A percentile compares a stretch with the other conserved stretches of the same genome.
Conservation (phyloP, 768 basidiomycete genomes). For the Leucocoprinus leucothites region DNA sequence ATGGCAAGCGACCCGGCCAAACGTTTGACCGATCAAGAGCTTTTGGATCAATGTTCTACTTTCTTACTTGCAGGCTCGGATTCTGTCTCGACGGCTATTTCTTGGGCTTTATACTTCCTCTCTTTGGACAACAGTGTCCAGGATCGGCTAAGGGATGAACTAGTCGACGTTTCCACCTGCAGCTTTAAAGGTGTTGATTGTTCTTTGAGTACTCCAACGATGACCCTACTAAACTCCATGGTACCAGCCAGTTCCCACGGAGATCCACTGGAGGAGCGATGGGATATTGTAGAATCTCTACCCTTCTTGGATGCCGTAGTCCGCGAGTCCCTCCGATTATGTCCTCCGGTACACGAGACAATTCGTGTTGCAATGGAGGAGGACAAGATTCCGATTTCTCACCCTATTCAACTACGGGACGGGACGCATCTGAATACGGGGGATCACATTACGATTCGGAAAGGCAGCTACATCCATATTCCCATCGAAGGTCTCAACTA, state of each 20-base stretch:
- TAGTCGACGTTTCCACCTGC: slow-evolving; percentile 16
- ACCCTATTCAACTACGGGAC: slow-evolving; percentile 38
- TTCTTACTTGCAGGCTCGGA: slow-evolving; percentile 67
- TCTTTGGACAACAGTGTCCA: slow-evolving; percentile 54
- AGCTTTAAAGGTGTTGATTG: too few species aligned
- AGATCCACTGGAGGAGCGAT: slow-evolving; percentile 19
- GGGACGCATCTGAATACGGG: slow-evolving; percentile 29
- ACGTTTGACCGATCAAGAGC: slow-evolving; percentile 55
- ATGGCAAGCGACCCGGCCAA: slow-evolving; percentile 40
- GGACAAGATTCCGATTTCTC: slow-evolving; percentile 51
- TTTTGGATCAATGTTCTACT: slow-evolving; percentile 64
- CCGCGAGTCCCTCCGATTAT: slow-evolving; percentile 53
- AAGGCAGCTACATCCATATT: slow-evolving; percentile 55
- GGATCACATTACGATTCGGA: slow-evolving; percentile 39
- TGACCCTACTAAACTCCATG: too few species aligned
- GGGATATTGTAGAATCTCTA: slow-evolving; percentile 37
- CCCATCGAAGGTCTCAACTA: slow-evolving; percentile 56
- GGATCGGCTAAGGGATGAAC: slow-evolving; percentile 51
- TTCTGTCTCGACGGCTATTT: slow-evolving; percentile 50
- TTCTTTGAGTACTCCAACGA: too few species aligned
- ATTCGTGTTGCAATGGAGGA: slow-evolving; percentile 53
- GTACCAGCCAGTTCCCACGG: not conserved
- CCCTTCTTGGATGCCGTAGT: slow-evolving; percentile 57
- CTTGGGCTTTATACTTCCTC: slow-evolving; percentile 58
- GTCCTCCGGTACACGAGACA: slow-evolving; percentile 54